Evolutionary conservation across 1,284 basidiomycete genomes (phyloP).

Genomic region (Fomitopsis schrenkii): DNA sequence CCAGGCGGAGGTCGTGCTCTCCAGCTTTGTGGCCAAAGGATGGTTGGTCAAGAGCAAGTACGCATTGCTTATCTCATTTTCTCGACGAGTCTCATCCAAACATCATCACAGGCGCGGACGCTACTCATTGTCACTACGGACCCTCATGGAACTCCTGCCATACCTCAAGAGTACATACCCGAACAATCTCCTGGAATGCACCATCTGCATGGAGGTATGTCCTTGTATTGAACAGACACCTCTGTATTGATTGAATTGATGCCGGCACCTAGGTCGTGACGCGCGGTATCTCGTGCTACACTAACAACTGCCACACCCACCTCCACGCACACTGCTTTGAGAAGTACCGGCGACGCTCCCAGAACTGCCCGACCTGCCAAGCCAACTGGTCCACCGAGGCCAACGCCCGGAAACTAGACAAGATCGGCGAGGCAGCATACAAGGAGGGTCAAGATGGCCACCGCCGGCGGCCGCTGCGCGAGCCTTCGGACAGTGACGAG

Average conservation of each 20-base stretch:
- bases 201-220: constrained; percentile 67
- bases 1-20: constrained; percentile 68
- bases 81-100: background rate
- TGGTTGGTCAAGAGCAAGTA: constrained; percentile 79
- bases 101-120: constrained; percentile 42
- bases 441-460: constrained; percentile 52
- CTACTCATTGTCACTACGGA: constrained; percentile 74
- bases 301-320: constrained; percentile 56
- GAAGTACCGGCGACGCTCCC: constrained; percentile 36
- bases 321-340: constrained; percentile 69
- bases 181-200: constrained; percentile 70
- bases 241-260: background rate
- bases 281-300: constrained; percentile 62
- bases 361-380: constrained; percentile 55
- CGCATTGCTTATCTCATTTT: constrained; percentile 24
- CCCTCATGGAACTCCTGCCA: constrained; percentile 67
- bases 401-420: constrained; percentile 38
- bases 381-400: constrained; percentile 52
- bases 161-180: constrained; percentile 77
- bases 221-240: background rate
- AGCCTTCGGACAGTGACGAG: constrained; percentile 33
- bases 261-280: constrained; percentile 49
- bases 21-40: constrained; percentile 77
- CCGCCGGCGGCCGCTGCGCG: constrained; percentile 35
- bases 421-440: constrained; percentile 63